A percentile compares a stretch with the other conserved stretches of the same genome.
These are phyloP conservation scores for Mycosphaerella sp. DNA, from an alignment of 2,329 filamentous ascomycete species.

Conservation along the genomic window DNA sequence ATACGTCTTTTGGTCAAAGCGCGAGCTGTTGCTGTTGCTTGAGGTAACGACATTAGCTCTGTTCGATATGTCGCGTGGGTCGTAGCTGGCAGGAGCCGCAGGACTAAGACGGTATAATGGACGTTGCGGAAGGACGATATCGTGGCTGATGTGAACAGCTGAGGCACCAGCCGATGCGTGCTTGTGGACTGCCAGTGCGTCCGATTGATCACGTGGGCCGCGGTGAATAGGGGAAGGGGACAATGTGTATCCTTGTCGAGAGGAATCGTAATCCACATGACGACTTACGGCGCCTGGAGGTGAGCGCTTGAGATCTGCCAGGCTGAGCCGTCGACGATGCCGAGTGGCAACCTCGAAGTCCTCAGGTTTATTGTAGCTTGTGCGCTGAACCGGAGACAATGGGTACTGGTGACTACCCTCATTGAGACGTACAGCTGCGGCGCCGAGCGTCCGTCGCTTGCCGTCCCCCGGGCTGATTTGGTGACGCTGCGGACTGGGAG, in stretches of 20 bases:
- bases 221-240: background rate
- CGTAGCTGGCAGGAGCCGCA: background rate
- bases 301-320: background rate
- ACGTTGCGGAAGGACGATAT: no score
- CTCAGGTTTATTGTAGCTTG: background rate
- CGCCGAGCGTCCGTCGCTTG: no score
- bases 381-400: background rate
- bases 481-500: background rate
- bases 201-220: background rate
- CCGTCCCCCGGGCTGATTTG: background rate
- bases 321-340: background rate
- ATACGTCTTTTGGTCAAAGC: conserved; percentile 6
- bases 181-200: background rate
- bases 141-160: no score
- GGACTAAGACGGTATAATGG: no score
- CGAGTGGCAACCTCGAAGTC: background rate
- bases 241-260: background rate
- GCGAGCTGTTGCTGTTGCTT: conserved; percentile 1
- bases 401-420: no score
- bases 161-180: no score
- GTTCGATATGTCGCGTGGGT: background rate
- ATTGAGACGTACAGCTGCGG: no score
- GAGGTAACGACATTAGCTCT: background rate
- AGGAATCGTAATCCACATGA: background rate
- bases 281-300: background rate